phyloP scores from a whole-genome alignment of 2,329 filamentous ascomycete species.

The Davidsoniella australis region DNA sequence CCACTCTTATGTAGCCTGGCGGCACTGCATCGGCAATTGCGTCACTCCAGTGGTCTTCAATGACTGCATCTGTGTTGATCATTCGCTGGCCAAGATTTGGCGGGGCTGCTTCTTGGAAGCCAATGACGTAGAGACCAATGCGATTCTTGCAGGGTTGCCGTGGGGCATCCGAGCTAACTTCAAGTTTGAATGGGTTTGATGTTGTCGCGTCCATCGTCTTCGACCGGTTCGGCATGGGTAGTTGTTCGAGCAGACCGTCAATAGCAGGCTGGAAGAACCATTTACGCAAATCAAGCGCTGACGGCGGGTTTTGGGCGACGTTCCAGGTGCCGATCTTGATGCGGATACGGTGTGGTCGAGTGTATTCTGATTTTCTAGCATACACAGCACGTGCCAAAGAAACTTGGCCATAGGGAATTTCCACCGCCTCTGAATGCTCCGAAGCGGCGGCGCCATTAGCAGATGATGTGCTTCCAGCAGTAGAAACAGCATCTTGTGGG shows the following conservation, averaged over 20 bases:
- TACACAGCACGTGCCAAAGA: conserved; percentile 50
- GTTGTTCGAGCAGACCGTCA: conserved; percentile 14
- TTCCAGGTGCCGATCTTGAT: conserved; percentile 96
- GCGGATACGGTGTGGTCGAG: conserved; percentile 53
- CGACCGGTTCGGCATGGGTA: conserved; percentile 2
- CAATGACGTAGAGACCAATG: conserved; percentile 76
- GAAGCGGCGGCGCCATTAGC: background rate
- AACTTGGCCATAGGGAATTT: conserved; percentile 31
- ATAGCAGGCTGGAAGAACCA: conserved; percentile 57
- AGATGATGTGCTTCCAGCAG: no score
- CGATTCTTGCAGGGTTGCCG: conserved; percentile 12
- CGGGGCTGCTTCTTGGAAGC: conserved; percentile 83
- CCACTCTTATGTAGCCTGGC: conserved; percentile 55
- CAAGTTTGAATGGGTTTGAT: conserved; percentile 7
- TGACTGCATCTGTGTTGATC: conserved; percentile 52
- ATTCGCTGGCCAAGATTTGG: conserved; percentile 66
- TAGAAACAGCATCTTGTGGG: no score
- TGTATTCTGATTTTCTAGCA: conserved; percentile 63
- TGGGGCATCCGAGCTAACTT: conserved; percentile 7
- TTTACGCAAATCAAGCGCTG: conserved; percentile 68
- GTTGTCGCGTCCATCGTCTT: conserved; percentile 2
- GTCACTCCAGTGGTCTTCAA: conserved; percentile 64
- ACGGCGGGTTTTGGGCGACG: conserved; percentile 66
- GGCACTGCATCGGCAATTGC: conserved; percentile 61
- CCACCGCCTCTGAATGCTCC: conserved; percentile 24